These are phyloP conservation scores for Exophiala spinifera DNA, from an alignment of 2,329 filamentous ascomycete species.

Conservation along the genomic window DNA sequence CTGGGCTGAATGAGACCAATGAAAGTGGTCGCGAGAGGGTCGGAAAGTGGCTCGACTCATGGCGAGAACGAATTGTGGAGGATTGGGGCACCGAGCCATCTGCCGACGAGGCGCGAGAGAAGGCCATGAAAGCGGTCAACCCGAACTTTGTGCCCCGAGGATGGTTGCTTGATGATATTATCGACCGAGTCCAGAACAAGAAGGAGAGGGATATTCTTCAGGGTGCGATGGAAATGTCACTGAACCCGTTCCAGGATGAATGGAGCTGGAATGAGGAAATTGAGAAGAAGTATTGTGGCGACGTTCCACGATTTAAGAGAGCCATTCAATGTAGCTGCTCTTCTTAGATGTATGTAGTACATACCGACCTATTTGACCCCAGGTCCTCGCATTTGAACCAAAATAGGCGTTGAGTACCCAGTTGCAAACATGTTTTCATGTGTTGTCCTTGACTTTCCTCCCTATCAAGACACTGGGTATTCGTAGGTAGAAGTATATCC, in stretches of 20 bases:
- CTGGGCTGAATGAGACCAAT: constrained; percentile 57
- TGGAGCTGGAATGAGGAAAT: constrained; percentile 62
- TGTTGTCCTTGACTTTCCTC: too few species aligned
- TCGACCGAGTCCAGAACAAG: constrained; percentile 79
- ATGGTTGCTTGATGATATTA: constrained; percentile 93
- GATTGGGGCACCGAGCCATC: constrained; percentile 63
- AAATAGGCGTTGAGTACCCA: background rate
- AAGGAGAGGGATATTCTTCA: constrained; percentile 75
- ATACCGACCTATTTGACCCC: too few species aligned
- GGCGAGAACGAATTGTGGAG: constrained; percentile 67
- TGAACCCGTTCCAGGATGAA: constrained; percentile 78
- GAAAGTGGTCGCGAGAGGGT: constrained; percentile 64
- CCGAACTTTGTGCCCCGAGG: constrained; percentile 88
- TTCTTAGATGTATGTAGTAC: constrained; percentile 63
- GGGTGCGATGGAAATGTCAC: constrained; percentile 75
- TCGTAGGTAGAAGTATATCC: too few species aligned
- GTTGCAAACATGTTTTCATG: too few species aligned
- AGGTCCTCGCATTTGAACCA: too few species aligned
- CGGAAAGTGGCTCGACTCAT: constrained; percentile 76
- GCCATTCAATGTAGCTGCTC: constrained; percentile 95
- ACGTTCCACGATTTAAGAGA: constrained; percentile 73
- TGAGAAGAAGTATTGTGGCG: constrained; percentile 78
- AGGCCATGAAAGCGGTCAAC: constrained; percentile 80
- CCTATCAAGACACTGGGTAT: too few species aligned
- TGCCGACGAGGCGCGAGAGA: constrained; percentile 61